A percentile compares a stretch with the other conserved stretches of the same genome.
Conservation (phyloP, 176 grass and related monocot genomes). For the Aechmea fasciata region DNA sequence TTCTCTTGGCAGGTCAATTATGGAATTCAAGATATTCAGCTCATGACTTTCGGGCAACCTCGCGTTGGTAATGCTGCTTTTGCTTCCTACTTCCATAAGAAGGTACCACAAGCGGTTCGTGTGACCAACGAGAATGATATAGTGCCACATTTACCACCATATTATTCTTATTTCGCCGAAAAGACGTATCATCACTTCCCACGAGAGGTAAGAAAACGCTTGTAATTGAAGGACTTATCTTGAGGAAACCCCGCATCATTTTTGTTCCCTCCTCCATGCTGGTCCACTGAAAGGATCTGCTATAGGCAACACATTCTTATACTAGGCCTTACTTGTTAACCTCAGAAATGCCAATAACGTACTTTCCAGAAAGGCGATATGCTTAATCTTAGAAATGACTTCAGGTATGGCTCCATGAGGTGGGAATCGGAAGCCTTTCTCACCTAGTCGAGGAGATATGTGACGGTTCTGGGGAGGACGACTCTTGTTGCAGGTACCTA, state of each 20-base stretch:
- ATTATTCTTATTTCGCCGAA: constrained; percentile 54
- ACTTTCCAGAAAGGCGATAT: background rate
- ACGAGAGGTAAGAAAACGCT: constrained; percentile 47
- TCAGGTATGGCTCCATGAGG: constrained; percentile 74
- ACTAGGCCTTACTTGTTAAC: no score
- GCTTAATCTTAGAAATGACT: constrained; percentile 9
- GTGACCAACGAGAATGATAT: constrained; percentile 86
- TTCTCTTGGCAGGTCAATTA: constrained; percentile 46
- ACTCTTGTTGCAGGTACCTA: constrained; percentile 68
- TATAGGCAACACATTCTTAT: no score
- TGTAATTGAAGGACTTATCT: no score
- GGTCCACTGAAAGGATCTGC: no score
- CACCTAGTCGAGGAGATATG: constrained; percentile 46
- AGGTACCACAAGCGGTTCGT: constrained; percentile 55
- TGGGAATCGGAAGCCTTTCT: background rate
- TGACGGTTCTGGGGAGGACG: constrained; percentile 76
- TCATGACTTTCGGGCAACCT: constrained; percentile 85
- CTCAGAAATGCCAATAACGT: no score
- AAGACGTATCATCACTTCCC: constrained; percentile 89
- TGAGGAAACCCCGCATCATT: no score
- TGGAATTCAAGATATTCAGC: constrained; percentile 44
- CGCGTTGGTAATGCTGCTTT: constrained; percentile 87
- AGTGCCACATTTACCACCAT: constrained; percentile 85
- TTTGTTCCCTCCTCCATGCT: no score
- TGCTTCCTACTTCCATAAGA: constrained; percentile 53